Base-by-base conservation (phyloP, 148 eudicot species). In the Beta vulgaris region DNA sequence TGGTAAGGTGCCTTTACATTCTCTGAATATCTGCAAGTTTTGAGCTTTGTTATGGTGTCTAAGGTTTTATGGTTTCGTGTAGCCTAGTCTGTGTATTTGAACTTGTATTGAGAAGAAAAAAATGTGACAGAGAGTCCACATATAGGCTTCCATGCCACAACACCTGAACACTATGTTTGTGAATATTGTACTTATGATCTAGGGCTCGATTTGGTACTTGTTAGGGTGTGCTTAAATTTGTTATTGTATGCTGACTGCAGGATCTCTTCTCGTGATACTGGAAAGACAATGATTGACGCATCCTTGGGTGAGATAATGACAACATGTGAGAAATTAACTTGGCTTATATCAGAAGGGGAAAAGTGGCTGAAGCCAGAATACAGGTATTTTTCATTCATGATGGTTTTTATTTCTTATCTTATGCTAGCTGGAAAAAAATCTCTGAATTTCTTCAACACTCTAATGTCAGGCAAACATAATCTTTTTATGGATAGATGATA, bases 231-330 rank as follows among this genome's bases (percentile, higher is more conserved):
- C 65, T 43, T 7, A 55, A 55, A 76, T 43, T 32, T 29, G 18
- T 32, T 68, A 44, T 66, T n/a, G 18, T 13, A 59, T 28, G 18
- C 48, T 51, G 57, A 51, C 59, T 55, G 44, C 68, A 95, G 99
- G 80, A 86, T 95, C 63, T 95, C 99, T 71, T 95, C 99, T 73
- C 97, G 99, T 85, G 99, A 95, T 84, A 95, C 99, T 84, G 99
- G 99, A 86, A 95, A 95, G 90, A 95, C 99, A 65, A 92, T 95
- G 94, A 89, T 95, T 76, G 99, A 95, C 86, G 99, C 99, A 55
- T 95, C 99, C 66, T 75, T 95, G 86, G 99, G 99, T 82, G 99
- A 95, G 82, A 95, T 95, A 72, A 95, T 95, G 99, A 95, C 99
- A 28, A 95, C 99, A 23, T 95, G 99, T 84, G 99, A 95, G 83